Evolutionary conservation across 306 rosid species (phyloP).

Genomic region (Adenanthera pavonina): DNA sequence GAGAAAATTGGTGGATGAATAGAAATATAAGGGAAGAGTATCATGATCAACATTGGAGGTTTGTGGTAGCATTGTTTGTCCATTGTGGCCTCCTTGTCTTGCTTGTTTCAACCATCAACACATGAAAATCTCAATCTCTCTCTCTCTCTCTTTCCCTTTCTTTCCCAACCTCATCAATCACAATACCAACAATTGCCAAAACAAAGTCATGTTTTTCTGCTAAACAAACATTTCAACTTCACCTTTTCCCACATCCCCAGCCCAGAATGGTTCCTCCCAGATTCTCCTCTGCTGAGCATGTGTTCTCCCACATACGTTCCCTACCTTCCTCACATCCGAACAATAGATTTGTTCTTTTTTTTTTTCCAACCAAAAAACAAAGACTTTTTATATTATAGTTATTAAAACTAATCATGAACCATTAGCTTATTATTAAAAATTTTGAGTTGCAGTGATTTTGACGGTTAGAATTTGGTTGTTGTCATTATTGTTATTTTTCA

Average conservation of each 20-base stretch:
- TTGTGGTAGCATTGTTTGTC: constrained; percentile 50
- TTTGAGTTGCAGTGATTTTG: background rate
- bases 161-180: background rate
- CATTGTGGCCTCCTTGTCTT: constrained; percentile 53
- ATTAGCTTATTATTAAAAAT: too few relatives aligned
- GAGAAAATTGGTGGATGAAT: background rate
- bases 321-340: background rate
- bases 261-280: background rate
- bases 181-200: constrained; percentile 11
- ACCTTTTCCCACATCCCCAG: constrained; percentile 25
- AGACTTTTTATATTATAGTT: background rate
- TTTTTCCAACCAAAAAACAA: too few relatives aligned
- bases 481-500: background rate
- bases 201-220: background rate
- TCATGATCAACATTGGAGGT: constrained; percentile 30
- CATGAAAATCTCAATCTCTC: constrained; percentile 8
- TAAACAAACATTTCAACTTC: constrained; percentile 9
- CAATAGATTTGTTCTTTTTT: too few relatives aligned
- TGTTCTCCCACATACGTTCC: constrained; percentile 7
- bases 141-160: background rate
- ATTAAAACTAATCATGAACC: background rate
- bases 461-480: background rate
- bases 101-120: constrained; percentile 35
- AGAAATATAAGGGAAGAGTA: constrained; percentile 25
- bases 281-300: constrained; percentile 15